Conservation (phyloP, 1,139 yeast species). For the Geotrichum carabidarum region DNA sequence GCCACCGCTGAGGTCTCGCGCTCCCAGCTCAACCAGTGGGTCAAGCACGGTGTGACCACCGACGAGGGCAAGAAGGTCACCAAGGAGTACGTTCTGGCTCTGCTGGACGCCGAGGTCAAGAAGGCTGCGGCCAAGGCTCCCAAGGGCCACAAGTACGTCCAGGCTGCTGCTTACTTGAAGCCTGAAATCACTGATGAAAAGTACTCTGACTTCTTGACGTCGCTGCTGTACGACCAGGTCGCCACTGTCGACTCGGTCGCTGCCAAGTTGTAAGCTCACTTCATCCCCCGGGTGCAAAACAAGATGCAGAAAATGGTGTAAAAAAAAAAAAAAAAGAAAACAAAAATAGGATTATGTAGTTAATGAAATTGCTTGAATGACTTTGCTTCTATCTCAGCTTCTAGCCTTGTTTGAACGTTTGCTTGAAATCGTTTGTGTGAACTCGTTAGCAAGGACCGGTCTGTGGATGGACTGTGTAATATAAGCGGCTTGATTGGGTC, state of each 20-base stretch:
- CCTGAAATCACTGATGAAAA: conserved; percentile 36
- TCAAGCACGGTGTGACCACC: conserved; percentile 63
- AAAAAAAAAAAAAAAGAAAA: not conserved
- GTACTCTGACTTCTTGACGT: conserved; percentile 40
- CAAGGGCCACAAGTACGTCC: conserved; percentile 46
- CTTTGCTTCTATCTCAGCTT: not conserved
- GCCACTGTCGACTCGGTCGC: conserved; percentile 22
- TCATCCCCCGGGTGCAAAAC: not conserved
- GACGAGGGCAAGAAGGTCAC: conserved; percentile 55
- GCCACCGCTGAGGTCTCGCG: conserved; percentile 85
- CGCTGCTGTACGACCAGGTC: conserved; percentile 43
- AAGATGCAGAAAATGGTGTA: not conserved
- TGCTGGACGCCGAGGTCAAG: conserved; percentile 58
- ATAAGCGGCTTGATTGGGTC: too few species aligned
- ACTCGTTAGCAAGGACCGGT: too few species aligned
- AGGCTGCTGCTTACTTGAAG: conserved; percentile 34
- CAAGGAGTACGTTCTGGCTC: conserved; percentile 50
- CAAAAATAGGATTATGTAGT: not conserved
- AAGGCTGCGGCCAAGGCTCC: conserved; percentile 54
- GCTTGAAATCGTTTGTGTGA: too few species aligned
- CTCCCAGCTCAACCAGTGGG: conserved; percentile 81
- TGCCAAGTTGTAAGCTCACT: conserved; percentile 23
- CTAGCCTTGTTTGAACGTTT: too few species aligned
- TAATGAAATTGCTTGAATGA: not conserved
- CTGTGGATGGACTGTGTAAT: too few species aligned